These are phyloP conservation scores for Cladosporium oxysporum DNA, from an alignment of 2,329 filamentous ascomycete genomes.

Conservation along the genomic window DNA sequence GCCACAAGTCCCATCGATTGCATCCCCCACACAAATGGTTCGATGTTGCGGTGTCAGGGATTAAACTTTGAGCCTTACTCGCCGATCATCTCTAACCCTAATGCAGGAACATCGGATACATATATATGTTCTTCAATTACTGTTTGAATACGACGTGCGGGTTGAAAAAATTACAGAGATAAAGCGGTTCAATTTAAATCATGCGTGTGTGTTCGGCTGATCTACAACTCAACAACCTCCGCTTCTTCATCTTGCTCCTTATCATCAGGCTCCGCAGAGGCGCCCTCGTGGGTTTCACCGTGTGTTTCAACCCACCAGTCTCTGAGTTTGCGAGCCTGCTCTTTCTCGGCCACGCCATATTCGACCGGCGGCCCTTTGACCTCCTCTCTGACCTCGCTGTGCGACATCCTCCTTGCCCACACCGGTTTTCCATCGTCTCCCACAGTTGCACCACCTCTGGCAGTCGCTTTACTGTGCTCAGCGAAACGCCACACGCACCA, in stretches of 20 bases:
- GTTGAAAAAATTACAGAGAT: too few relatives aligned
- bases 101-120: not conserved
- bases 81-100: slow-evolving; percentile 1
- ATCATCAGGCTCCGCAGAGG: not conserved
- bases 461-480: not conserved
- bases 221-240: not conserved
- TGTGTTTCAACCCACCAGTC: slow-evolving; percentile 39
- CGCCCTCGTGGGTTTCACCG: not conserved
- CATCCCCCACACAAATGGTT: slow-evolving; percentile 3
- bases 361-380: slow-evolving; percentile 50
- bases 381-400: slow-evolving; percentile 40
- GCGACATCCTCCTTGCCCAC: slow-evolving; percentile 31
- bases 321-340: slow-evolving; percentile 42
- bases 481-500: slow-evolving; percentile 52
- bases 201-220: not conserved
- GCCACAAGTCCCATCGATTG: not conserved
- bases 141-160: too few relatives aligned
- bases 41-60: slow-evolving; percentile 7
- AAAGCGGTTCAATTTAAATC: not conserved
- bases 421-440: slow-evolving; percentile 25
- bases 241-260: not conserved
- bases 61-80: not conserved
- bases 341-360: slow-evolving; percentile 48
- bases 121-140: not conserved
- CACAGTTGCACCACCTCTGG: slow-evolving; percentile 24